Conservation (phyloP, 75 land plant species). For the Picea glauca region DNA sequence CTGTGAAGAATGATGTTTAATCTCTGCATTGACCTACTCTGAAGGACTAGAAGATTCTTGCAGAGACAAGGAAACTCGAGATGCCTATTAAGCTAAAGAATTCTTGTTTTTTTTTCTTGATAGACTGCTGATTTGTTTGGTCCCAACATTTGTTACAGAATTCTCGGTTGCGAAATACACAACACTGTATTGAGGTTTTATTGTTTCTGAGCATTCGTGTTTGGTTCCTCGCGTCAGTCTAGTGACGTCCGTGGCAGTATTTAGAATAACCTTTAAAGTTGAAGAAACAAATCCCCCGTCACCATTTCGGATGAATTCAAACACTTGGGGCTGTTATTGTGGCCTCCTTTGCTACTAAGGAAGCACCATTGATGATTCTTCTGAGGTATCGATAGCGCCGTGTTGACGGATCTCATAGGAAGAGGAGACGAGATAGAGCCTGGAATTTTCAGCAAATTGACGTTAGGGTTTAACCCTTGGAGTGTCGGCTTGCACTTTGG, state of each 20-base stretch:
- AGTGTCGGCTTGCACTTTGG: too few relatives aligned
- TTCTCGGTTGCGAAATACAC: constrained; percentile 10
- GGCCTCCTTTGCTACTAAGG: constrained; percentile 56
- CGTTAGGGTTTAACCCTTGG: too few relatives aligned
- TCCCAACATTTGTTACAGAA: too few relatives aligned
- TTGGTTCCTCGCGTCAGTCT: constrained; percentile 73
- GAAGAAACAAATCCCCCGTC: constrained; percentile 31
- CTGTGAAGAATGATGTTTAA: not conserved
- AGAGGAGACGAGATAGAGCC: too few relatives aligned
- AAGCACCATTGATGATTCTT: constrained; percentile 44
- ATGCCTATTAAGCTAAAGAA: not conserved
- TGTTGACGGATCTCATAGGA: too few relatives aligned
- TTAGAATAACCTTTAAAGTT: constrained; percentile 22
- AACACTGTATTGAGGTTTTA: not conserved
- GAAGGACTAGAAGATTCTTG: constrained; percentile 3
- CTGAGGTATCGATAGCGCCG: constrained; percentile 39
- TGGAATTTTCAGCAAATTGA: too few relatives aligned
- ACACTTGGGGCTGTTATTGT: constrained; percentile 13
- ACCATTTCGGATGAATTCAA: constrained; percentile 22
- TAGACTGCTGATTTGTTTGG: not conserved
- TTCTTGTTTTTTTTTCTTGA: not conserved
- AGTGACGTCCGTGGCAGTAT: constrained; percentile 56
- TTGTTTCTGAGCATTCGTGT: constrained; percentile 15
- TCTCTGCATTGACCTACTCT: not conserved
- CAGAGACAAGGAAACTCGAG: not conserved